Percentiles rank a stretch among this genome's conserved stretches.
Conservation (phyloP, 2,329 filamentous ascomycete genomes). For the Hymenoscyphus infarciens region DNA sequence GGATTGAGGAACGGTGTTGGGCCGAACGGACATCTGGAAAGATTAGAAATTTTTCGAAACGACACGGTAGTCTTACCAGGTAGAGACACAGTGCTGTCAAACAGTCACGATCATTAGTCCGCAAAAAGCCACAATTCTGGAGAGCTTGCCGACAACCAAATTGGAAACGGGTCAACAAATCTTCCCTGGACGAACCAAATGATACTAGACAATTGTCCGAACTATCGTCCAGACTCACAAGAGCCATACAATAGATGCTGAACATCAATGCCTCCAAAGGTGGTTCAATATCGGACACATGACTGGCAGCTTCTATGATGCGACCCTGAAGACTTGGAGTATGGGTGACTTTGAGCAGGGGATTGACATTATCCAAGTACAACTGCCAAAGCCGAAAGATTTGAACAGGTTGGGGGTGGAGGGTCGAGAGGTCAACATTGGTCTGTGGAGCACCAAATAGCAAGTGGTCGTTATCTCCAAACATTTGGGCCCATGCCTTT, state of each 20-base stretch:
- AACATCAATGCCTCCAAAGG: slow-evolving; percentile 61
- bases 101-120: slow-evolving; percentile 41
- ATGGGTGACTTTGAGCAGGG: slow-evolving; percentile 69
- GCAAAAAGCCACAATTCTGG: slow-evolving; percentile 41
- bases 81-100: slow-evolving; percentile 53
- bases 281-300: slow-evolving; percentile 51
- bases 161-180: slow-evolving; percentile 42
- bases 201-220: slow-evolving; percentile 46
- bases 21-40: slow-evolving; percentile 27
- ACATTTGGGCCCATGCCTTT: neutral
- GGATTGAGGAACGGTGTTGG: slow-evolving; percentile 53
- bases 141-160: slow-evolving; percentile 46
- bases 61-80: slow-evolving; percentile 40
- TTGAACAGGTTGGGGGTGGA: slow-evolving; percentile 59
- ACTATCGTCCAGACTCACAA: slow-evolving; percentile 49
- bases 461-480: neutral
- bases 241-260: slow-evolving; percentile 61
- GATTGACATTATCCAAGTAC: slow-evolving; percentile 72
- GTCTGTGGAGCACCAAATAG: neutral
- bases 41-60: slow-evolving; percentile 12
- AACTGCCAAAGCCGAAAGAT: slow-evolving; percentile 72
- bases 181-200: slow-evolving; percentile 38
- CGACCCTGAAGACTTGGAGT: slow-evolving; percentile 64
- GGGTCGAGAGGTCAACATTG: neutral
- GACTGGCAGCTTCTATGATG: slow-evolving; percentile 59